These are phyloP conservation scores for Lachnellula cervina DNA, from an alignment of 2,329 filamentous ascomycete species.

Conservation along the genomic window DNA sequence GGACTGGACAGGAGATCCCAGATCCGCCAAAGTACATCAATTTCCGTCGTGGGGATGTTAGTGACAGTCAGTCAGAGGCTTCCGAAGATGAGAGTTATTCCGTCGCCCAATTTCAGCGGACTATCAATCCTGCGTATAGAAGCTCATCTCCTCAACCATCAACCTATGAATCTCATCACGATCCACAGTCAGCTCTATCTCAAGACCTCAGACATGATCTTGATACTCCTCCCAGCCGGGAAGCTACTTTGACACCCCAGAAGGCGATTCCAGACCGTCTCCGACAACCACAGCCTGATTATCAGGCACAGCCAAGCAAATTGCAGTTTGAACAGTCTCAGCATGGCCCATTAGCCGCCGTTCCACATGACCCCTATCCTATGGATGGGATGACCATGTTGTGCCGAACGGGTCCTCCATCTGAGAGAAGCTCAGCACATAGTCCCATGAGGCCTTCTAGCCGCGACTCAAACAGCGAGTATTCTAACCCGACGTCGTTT, in stretches of 20 bases:
- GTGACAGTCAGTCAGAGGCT: slow-evolving; percentile 74
- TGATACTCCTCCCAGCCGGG: slow-evolving; percentile 38
- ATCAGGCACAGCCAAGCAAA: slow-evolving; percentile 16
- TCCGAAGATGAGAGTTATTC: slow-evolving; percentile 89
- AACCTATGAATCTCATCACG: slow-evolving; percentile 85
- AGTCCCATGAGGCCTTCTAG: slow-evolving; percentile 72
- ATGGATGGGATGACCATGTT: slow-evolving; percentile 97
- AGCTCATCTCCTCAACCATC: slow-evolving; percentile 96
- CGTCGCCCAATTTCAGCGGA: slow-evolving; percentile 90
- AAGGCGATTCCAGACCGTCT: slow-evolving; percentile 33
- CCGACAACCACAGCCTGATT: slow-evolving; percentile 17
- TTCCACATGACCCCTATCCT: slow-evolving; percentile 91
- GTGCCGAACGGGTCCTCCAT: slow-evolving; percentile 70
- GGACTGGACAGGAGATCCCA: slow-evolving; percentile 95
- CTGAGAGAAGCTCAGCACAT: slow-evolving; percentile 62
- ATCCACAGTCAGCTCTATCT: slow-evolving; percentile 70
- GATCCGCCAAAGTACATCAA: slow-evolving; percentile 98
- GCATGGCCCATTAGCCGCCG: slow-evolving; percentile 57
- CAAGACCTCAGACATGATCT: slow-evolving; percentile 60
- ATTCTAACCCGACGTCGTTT: slow-evolving; percentile 82
- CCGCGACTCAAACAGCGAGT: slow-evolving; percentile 84
- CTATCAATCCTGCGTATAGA: slow-evolving; percentile 91
- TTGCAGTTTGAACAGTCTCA: slow-evolving; percentile 38
- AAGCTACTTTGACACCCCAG: slow-evolving; percentile 49
- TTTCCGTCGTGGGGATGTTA: slow-evolving; percentile 84